phyloP scores from a whole-genome alignment of 306 rosid genomes.

The Albizia julibrissin region DNA sequence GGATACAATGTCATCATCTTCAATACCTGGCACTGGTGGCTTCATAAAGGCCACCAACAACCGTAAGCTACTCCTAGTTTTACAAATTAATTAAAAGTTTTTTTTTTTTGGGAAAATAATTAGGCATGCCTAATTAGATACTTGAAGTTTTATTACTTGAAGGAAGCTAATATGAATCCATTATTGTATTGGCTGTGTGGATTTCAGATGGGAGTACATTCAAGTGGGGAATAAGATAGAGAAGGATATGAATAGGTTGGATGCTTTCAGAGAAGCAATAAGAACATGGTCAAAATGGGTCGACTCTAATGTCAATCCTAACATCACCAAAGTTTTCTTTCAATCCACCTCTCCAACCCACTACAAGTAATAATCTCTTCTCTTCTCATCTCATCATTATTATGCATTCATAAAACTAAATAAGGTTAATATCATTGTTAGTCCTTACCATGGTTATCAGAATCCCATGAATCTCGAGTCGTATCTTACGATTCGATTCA shows the following conservation, averaged over 20 bases:
- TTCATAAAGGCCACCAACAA: conserved; percentile 41
- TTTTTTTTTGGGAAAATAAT: neutral
- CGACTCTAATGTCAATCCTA: conserved; percentile 25
- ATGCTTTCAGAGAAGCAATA: conserved; percentile 17
- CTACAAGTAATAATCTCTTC: neutral
- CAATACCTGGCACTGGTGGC: conserved; percentile 63
- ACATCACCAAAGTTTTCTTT: conserved; percentile 27
- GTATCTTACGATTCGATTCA: too few relatives aligned
- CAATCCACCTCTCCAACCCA: conserved; percentile 49
- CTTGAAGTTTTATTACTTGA: neutral
- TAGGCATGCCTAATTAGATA: neutral
- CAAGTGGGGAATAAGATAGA: conserved; percentile 26
- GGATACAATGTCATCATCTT: conserved; percentile 51
- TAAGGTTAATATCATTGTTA: too few relatives aligned
- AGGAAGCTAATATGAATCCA: neutral
- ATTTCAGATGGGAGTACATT: conserved; percentile 46
- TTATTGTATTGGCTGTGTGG: neutral
- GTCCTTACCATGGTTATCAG: too few relatives aligned
- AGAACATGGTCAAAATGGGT: conserved; percentile 59
- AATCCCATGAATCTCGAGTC: too few relatives aligned
- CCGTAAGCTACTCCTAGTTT: neutral
- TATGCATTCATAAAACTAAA: neutral
- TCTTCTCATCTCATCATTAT: neutral
- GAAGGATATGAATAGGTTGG: conserved; percentile 44
- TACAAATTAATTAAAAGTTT: neutral